Evolutionary conservation across 306 rosid genomes (phyloP), one percentile per base, ranked within the genome.

Genomic region (Carpinus viminea): DNA sequence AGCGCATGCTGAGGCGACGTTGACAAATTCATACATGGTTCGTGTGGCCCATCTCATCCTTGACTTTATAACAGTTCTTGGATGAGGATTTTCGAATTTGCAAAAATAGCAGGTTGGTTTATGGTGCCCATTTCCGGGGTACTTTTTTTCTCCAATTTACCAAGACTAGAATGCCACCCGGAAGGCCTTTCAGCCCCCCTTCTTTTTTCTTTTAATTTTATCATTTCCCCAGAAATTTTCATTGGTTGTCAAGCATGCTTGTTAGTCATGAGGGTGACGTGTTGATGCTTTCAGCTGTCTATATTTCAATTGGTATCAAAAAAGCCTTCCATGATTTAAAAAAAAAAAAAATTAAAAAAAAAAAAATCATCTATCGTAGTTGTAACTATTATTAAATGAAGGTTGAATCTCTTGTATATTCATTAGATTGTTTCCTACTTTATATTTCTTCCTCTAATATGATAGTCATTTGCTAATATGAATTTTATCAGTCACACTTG

Each of bases 141-240:
- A 15, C 78, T 72, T 48, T 74, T 62, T 71, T 53, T 9, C 72
- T 76, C 84, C 48, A 70, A 65, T 74, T 80, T 73, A 41, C 70
- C 53, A 55, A 76, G 70, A 68, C 76, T 76, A 76, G 78, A 62
- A 60, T 50, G 79, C 82, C 18, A 54, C 78, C 34, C n/a, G 26
- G 64, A 41, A 51, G 72, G 76, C 72, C 62, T 15, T 54, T 38
- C n/a, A 28, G 10, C 61, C 57, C 71, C 3, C 38, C 78, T 6
- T 74, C 53, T 70, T 26, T 69, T 5, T 3, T 45, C 61, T 68
- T 68, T 50, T 71, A 51, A 60, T 5, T 52, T 82, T 68, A 74
- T 10, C 18, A 1, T 57, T 70, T 45, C 28, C 12, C 65, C 26
- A 0, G 9, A 8, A 18, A 6, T 57, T 57, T 9, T 41, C 45